These are phyloP conservation scores for Peronospora belbahrii DNA, from an alignment of 352 stramenopile species.

Conservation along the genomic window DNA sequence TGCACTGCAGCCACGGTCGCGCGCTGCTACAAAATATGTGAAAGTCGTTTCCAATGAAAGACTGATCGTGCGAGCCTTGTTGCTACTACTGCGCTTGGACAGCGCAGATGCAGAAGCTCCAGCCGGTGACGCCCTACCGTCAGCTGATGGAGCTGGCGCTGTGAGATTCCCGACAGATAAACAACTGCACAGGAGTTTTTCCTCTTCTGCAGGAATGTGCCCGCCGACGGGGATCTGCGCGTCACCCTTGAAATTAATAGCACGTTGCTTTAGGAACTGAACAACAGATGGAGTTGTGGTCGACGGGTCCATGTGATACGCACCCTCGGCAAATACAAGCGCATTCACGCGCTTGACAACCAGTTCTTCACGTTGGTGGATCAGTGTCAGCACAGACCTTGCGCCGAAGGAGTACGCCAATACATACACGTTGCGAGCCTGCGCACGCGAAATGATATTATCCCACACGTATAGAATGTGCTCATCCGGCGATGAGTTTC, in stretches of 20 bases:
- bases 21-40: slow-evolving; percentile 56
- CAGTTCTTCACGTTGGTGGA: slow-evolving; percentile 54
- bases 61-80: slow-evolving; percentile 72
- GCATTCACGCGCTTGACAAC: slow-evolving; percentile 45
- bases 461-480: slow-evolving; percentile 74
- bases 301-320: slow-evolving; percentile 47
- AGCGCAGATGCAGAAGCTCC: slow-evolving; percentile 24
- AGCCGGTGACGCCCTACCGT: slow-evolving; percentile 14
- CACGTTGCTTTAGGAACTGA: slow-evolving; percentile 50
- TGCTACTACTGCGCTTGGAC: slow-evolving; percentile 47
- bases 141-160: slow-evolving; percentile 11
- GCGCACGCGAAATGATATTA: slow-evolving; percentile 52
- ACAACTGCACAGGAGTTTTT: slow-evolving; percentile 56
- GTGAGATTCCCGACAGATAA: slow-evolving; percentile 55
- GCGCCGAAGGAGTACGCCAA: slow-evolving; percentile 66
- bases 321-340: slow-evolving; percentile 63
- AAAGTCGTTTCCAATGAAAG: slow-evolving; percentile 63
- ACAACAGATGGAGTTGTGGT: slow-evolving; percentile 44
- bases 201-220: slow-evolving; percentile 44
- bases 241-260: slow-evolving; percentile 76
- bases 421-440: slow-evolving; percentile 53
- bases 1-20: slow-evolving; percentile 42
- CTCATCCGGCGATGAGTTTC: slow-evolving; percentile 53
- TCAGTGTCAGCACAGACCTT: slow-evolving; percentile 57
- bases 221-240: slow-evolving; percentile 30